Evolutionary conservation across 164 flowering plant species (phyloP).

Genomic region (Akebia trifoliata): DNA sequence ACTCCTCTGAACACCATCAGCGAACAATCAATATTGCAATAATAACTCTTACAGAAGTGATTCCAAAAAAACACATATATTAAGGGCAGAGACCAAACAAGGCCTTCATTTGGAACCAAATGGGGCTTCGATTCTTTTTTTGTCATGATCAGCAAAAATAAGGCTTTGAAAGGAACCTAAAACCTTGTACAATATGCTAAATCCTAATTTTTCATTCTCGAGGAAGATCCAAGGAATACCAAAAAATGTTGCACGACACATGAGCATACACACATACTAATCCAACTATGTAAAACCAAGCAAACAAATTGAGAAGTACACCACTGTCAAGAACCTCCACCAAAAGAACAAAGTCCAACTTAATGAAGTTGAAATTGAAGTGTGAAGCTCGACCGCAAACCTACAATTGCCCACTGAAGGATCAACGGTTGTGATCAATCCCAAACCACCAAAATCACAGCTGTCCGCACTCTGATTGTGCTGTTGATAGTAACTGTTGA

Average conservation of each 20-base stretch:
- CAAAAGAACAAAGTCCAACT: conserved; percentile 6
- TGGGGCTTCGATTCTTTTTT: no score
- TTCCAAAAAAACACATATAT: no score
- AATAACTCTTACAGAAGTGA: no score
- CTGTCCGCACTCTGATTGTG: conserved; percentile 67
- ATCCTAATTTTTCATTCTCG: background rate
- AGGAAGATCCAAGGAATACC: background rate
- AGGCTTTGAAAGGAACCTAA: no score
- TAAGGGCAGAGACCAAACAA: no score
- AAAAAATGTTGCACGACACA: background rate
- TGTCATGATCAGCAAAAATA: no score
- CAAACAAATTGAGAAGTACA: conserved; percentile 10
- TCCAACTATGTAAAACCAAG: conserved; percentile 9
- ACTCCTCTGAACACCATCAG: no score
- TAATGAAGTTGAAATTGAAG: conserved; percentile 36
- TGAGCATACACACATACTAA: background rate
- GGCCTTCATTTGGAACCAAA: no score
- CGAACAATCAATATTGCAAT: no score
- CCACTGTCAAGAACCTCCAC: conserved; percentile 19
- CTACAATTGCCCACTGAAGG: conserved; percentile 74
- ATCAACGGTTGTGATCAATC: conserved; percentile 81
- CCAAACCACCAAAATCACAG: conserved; percentile 83
- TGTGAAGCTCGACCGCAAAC: conserved; percentile 48
- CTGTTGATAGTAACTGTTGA: conserved; percentile 82
- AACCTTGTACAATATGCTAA: no score